A percentile compares a stretch with the other conserved stretches of the same genome.
These are phyloP conservation scores for Schwanniomyces pseudopolymorphus DNA, from an alignment of 805 yeast genomes.

Conservation along the genomic window DNA sequence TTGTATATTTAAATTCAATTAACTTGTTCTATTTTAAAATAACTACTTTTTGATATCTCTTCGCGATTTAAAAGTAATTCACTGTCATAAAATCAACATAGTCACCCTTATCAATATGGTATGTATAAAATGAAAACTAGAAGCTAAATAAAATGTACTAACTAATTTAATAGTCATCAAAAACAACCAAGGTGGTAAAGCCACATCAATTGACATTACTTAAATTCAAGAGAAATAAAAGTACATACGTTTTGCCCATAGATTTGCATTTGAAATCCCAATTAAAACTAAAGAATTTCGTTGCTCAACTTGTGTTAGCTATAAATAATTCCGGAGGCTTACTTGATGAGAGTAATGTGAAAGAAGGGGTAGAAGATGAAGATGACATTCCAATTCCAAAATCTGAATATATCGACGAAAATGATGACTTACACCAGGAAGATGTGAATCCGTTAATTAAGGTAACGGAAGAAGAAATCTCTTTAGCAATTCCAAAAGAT, in stretches of 20 bases:
- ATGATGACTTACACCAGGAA: conserved; percentile 5
- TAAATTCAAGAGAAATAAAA: conserved; percentile 33
- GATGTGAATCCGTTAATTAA: conserved; percentile 3
- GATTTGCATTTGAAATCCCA: conserved; percentile 15
- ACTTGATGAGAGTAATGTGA: conserved; percentile 24
- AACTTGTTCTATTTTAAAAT: background rate
- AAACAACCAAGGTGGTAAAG: conserved; percentile 10
- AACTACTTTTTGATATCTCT: background rate
- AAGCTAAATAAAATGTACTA: background rate
- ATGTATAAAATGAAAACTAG: conserved; percentile 3
- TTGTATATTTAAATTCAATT: background rate
- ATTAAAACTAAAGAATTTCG: conserved; percentile 18
- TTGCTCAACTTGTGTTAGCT: conserved; percentile 28
- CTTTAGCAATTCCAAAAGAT: conserved; percentile 44
- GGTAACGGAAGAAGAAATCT: conserved; percentile 22
- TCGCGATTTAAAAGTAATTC: background rate
- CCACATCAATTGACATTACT: conserved; percentile 21
- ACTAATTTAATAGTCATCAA: conserved; percentile 22
- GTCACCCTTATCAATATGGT: conserved; percentile 7
- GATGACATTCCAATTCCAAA: conserved; percentile 36
- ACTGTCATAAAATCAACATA: no score
- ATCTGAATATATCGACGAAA: conserved; percentile 28
- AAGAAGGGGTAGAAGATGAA: conserved; percentile 18
- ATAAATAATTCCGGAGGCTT: conserved; percentile 51
- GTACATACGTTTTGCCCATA: conserved; percentile 31